phyloP scores from a whole-genome alignment of 441 rosid species.

The Arabidopsis hybrid region DNA sequence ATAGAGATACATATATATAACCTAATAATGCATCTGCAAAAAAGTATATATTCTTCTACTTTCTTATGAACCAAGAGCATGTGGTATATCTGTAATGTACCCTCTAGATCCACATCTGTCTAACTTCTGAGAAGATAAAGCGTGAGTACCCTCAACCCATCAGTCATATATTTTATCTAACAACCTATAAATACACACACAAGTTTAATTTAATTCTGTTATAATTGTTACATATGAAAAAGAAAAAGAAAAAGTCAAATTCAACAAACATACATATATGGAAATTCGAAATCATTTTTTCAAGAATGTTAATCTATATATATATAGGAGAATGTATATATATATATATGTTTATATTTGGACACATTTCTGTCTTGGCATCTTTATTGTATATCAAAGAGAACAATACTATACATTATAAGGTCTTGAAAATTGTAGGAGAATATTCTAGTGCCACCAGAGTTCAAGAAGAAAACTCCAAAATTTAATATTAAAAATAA shows the following conservation, averaged over 20 bases:
- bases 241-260: background rate
- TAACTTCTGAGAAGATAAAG: background rate
- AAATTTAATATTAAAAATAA: conserved; percentile 55
- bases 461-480: conserved; percentile 89
- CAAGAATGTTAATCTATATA: conserved; percentile 7
- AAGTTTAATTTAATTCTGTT: background rate
- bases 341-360: background rate
- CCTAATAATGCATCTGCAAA: conserved; percentile 38
- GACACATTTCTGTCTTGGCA: background rate
- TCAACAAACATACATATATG: background rate
- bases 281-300: background rate
- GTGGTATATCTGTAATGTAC: conserved; percentile 51
- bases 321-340: background rate
- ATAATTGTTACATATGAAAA: background rate
- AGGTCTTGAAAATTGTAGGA: conserved; percentile 66
- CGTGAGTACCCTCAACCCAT: background rate
- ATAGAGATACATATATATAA: conserved; percentile 40
- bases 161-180: background rate
- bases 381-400: conserved; percentile 26
- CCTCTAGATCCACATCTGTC: conserved; percentile 46
- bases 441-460: conserved; percentile 89
- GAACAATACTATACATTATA: conserved; percentile 32
- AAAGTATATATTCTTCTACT: conserved; percentile 43
- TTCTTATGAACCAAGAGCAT: conserved; percentile 45
- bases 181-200: background rate